Percentiles rank a stretch among this genome's conserved stretches.
Conservation (phyloP, 2,329 filamentous ascomycete species). For the Lasiodiplodia sp. region DNA sequence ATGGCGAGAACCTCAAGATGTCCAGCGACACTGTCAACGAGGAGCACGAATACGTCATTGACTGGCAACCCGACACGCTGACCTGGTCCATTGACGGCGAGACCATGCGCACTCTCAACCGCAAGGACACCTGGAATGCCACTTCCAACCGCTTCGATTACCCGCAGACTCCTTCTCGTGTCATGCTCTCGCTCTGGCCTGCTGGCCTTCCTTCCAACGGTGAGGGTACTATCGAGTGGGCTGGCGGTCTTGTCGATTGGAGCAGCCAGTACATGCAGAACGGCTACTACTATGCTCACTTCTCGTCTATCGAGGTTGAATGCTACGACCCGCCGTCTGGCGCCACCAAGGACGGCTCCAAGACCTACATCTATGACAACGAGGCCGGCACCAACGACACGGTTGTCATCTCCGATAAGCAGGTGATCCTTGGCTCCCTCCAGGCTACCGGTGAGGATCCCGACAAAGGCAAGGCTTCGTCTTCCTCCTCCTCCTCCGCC, state of each 20-base stretch:
- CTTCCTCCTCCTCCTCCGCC: conserved; percentile 34
- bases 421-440: conserved; percentile 79
- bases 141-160: conserved; percentile 83
- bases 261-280: conserved; percentile 79
- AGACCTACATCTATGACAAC: conserved; percentile 77
- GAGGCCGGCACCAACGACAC: conserved; percentile 74
- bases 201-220: conserved; percentile 82
- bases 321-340: conserved; percentile 87
- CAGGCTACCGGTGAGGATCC: conserved; percentile 73
- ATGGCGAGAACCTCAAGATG: conserved; percentile 73
- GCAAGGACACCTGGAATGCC: conserved; percentile 83
- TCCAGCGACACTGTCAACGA: conserved; percentile 73
- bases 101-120: conserved; percentile 75
- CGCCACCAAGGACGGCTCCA: conserved; percentile 64
- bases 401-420: conserved; percentile 75
- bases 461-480: conserved; percentile 43
- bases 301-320: conserved; percentile 78
- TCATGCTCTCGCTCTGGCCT: conserved; percentile 96
- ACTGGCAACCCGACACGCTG: conserved; percentile 87
- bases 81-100: conserved; percentile 88
- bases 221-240: conserved; percentile 87
- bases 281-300: conserved; percentile 87
- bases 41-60: conserved; percentile 89
- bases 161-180: conserved; percentile 88
- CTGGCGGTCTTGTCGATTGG: conserved; percentile 91